A percentile compares a stretch with the other conserved stretches of the same genome.
phyloP scores from a whole-genome alignment of 257 asterid species.

The Solanum appendiculatum region DNA sequence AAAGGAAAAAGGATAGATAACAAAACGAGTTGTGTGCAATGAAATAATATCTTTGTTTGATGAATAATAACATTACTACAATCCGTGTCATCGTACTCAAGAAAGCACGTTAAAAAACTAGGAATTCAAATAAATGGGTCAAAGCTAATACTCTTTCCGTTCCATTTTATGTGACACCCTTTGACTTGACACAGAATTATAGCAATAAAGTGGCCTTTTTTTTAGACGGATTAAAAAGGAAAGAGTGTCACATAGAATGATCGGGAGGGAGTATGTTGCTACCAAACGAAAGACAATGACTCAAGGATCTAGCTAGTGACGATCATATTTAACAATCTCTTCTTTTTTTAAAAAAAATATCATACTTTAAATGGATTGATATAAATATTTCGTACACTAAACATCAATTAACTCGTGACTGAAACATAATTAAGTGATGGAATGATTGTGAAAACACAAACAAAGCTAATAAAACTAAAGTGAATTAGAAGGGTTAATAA shows the following conservation, averaged over 20 bases:
- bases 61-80: background rate
- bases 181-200: no score
- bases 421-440: background rate
- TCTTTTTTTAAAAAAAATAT: accelerated
- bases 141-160: no score
- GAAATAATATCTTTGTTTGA: background rate
- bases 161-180: no score
- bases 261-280: no score
- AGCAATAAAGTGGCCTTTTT: no score
- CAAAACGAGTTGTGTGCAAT: background rate
- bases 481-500: background rate
- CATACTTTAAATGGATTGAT: background rate
- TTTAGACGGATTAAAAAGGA: no score
- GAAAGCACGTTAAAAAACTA: background rate
- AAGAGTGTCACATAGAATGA: no score
- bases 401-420: background rate
- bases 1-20: background rate
- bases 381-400: background rate
- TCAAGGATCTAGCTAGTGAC: background rate
- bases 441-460: background rate
- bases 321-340: background rate
- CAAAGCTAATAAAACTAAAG: background rate
- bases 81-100: background rate
- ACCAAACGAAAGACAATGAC: background rate
- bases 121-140: background rate